These are phyloP conservation scores for Miscanthus lutarioriparius DNA, from an alignment of 176 grass and related monocot species.

Conservation along the genomic window DNA sequence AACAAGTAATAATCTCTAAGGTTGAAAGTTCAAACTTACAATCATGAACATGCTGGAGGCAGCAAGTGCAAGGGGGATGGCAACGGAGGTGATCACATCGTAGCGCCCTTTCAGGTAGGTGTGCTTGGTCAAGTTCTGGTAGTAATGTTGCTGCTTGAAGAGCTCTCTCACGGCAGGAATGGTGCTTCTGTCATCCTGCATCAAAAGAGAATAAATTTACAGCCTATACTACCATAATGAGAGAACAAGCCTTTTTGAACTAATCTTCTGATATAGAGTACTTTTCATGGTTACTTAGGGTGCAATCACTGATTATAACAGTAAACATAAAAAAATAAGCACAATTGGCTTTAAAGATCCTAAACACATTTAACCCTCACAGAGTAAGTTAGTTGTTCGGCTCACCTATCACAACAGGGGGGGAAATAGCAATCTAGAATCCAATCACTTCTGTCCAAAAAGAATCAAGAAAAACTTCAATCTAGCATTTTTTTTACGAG, in stretches of 20 bases:
- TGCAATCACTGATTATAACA: not conserved
- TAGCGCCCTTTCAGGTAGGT: conserved; percentile 66
- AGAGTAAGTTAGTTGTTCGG: not conserved
- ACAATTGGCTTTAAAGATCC: not conserved
- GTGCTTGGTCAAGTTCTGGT: conserved; percentile 53
- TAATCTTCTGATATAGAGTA: not conserved
- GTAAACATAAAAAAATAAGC: not conserved
- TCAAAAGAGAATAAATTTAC: conserved; percentile 5
- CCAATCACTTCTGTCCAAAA: not conserved
- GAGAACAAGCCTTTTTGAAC: not conserved
- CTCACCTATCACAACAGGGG: not conserved
- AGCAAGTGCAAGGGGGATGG: conserved; percentile 65
- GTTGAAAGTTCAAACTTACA: conserved; percentile 31
- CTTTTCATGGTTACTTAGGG: not conserved
- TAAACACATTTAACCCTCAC: not conserved
- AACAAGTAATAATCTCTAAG: not conserved
- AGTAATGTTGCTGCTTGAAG: conserved; percentile 48
- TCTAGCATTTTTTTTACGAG: not conserved
- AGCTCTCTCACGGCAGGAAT: conserved; percentile 63
- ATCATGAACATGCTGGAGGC: conserved; percentile 53
- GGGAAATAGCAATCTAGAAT: not conserved
- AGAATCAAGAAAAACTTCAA: not conserved
- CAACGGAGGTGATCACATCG: conserved; percentile 56
- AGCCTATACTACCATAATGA: not conserved
- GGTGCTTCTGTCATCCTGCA: conserved; percentile 67